Conservation (phyloP, 768 basidiomycete genomes). For the Suillus plorans region DNA sequence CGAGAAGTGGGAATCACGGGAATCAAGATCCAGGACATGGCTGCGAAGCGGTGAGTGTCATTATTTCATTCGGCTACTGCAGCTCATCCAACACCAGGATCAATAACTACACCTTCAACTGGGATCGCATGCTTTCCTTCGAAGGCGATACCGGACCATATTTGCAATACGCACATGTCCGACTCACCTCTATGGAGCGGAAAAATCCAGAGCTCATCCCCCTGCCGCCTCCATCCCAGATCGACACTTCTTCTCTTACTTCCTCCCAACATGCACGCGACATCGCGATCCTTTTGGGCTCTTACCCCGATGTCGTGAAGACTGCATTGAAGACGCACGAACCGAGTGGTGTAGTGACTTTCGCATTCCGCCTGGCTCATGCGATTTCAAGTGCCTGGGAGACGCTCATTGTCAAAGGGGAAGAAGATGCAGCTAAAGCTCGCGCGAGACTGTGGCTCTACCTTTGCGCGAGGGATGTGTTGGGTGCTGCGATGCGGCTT, state of each 20-base stretch:
- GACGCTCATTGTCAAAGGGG: constrained; percentile 81
- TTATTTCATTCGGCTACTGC: neutral
- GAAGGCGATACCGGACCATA: constrained; percentile 96
- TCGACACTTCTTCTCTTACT: constrained; percentile 65
- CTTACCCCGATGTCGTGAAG: constrained; percentile 90
- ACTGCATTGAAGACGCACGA: constrained; percentile 83
- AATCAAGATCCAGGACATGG: constrained; percentile 98
- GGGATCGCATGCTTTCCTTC: constrained; percentile 92
- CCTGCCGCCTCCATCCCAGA: constrained; percentile 65
- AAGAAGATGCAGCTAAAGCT: constrained; percentile 69
- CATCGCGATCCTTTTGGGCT: constrained; percentile 81
- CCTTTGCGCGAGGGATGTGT: constrained; percentile 85
- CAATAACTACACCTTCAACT: constrained; percentile 95
- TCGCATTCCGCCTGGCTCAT: constrained; percentile 86
- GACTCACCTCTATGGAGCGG: constrained; percentile 84
- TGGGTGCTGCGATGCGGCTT: constrained; percentile 82
- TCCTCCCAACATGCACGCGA: constrained; percentile 76
- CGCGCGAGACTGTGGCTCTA: constrained; percentile 88
- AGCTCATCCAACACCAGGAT: constrained; percentile 49
- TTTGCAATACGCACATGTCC: constrained; percentile 95
- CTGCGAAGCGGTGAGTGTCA: constrained; percentile 74
- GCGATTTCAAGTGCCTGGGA: constrained; percentile 94
- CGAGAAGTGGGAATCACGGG: constrained; percentile 91
- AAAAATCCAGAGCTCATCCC: constrained; percentile 88
- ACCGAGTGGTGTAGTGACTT: constrained; percentile 90